Percentiles rank a stretch among this genome's conserved stretches.
phyloP scores from a whole-genome alignment of 192 early-diverging fungal species.

The Lobosporangium transversale region DNA sequence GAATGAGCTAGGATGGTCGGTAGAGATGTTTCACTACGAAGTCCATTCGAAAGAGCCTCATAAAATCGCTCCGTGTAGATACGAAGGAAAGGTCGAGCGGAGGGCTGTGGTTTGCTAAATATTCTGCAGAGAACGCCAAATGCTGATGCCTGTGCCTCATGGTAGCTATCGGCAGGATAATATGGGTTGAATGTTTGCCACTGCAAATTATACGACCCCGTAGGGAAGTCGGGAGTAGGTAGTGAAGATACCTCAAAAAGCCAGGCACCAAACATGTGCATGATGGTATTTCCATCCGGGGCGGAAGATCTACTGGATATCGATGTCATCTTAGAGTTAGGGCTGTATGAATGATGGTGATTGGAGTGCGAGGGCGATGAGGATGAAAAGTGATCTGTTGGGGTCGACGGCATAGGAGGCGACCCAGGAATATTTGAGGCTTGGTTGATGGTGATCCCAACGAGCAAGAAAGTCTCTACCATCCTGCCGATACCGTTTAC shows the following conservation, averaged over 20 bases:
- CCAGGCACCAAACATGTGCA: slow-evolving; percentile 85
- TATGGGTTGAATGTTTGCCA: slow-evolving; percentile 38
- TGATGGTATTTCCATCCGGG: slow-evolving; percentile 79
- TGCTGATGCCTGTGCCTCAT: slow-evolving; percentile 74
- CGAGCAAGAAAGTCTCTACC: slow-evolving; percentile 61
- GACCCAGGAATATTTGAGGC: slow-evolving; percentile 26
- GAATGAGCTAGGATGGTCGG: slow-evolving; percentile 76
- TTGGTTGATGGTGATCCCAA: slow-evolving; percentile 22
- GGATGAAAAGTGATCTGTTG: slow-evolving; percentile 44
- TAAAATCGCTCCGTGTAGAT: slow-evolving; percentile 83
- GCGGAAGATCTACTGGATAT: slow-evolving; percentile 28
- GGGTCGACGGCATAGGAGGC: slow-evolving; percentile 22
- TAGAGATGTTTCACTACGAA: slow-evolving; percentile 67
- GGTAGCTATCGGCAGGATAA: slow-evolving; percentile 35
- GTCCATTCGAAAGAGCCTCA: slow-evolving; percentile 65
- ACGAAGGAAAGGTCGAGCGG: slow-evolving; percentile 61
- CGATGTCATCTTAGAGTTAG: slow-evolving; percentile 4
- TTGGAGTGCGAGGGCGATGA: slow-evolving; percentile 33
- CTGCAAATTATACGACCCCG: slow-evolving; percentile 21
- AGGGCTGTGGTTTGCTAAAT: slow-evolving; percentile 72
- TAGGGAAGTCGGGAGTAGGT: slow-evolving; percentile 27
- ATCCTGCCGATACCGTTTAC: slow-evolving; percentile 67
- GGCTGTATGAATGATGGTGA: slow-evolving; percentile 1
- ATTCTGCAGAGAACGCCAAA: slow-evolving; percentile 79
- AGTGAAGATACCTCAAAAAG: slow-evolving; percentile 76